A percentile compares a stretch with the other conserved stretches of the same genome.
Conservation (phyloP, 2,329 filamentous ascomycete species). For the Shiraia sp. region DNA sequence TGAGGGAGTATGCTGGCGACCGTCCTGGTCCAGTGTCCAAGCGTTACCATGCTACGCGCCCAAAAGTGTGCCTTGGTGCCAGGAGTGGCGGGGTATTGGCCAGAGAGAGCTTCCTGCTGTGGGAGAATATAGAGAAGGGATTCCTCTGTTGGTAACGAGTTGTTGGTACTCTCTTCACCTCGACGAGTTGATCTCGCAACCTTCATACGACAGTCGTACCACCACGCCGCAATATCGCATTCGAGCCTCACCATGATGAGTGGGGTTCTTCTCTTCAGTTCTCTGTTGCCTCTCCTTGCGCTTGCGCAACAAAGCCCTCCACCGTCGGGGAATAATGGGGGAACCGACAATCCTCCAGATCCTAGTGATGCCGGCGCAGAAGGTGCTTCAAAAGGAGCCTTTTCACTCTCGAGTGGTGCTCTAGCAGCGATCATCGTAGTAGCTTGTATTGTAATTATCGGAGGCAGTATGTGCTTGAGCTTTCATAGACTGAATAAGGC, state of each 20-base stretch:
- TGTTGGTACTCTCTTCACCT: conserved; percentile 19
- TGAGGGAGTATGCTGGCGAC: conserved; percentile 21
- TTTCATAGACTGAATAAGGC: neutral
- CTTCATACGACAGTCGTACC: conserved; percentile 36
- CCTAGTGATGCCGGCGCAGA: conserved; percentile 62
- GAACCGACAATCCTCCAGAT: conserved; percentile 40
- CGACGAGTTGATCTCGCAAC: conserved; percentile 34
- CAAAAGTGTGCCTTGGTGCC: conserved; percentile 8
- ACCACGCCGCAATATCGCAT: conserved; percentile 18
- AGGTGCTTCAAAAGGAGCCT: conserved; percentile 62
- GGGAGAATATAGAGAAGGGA: conserved; percentile 41
- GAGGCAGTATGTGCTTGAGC: conserved; percentile 64
- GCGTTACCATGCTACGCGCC: conserved; percentile 38
- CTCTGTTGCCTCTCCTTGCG: conserved; percentile 32
- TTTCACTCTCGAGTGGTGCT: conserved; percentile 68
- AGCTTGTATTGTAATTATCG: conserved; percentile 61
- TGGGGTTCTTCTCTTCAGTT: conserved; percentile 26
- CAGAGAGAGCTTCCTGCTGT: conserved; percentile 22
- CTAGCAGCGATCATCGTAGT: conserved; percentile 77
- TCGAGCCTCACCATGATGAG: conserved; percentile 27
- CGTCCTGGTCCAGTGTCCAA: conserved; percentile 26
- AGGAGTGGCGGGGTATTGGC: conserved; percentile 33
- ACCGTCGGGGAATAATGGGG: conserved; percentile 41
- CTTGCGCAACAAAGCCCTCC: conserved; percentile 32
- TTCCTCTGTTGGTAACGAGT: conserved; percentile 29